Base-by-base conservation (phyloP, 352 stramenopile genomes). In the Pythium pyrilobum region DNA sequence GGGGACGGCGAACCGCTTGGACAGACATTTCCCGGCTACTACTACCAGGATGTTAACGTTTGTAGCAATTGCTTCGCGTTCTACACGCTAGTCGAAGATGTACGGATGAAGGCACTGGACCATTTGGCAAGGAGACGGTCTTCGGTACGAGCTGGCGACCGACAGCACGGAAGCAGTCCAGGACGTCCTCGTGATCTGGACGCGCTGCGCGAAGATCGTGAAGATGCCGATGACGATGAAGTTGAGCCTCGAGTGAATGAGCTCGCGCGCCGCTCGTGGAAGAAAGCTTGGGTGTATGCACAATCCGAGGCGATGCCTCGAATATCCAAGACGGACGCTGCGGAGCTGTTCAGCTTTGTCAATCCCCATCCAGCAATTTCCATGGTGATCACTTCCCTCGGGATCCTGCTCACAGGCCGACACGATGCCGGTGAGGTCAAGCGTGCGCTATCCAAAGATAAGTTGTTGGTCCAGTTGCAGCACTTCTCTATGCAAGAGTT, bases 21-120 rank as follows among this genome's bases (percentile, higher is more conserved):
- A 6, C 52, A 79, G 44, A 85, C 72, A 0, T 93, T 92, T 51
- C 83, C 83, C 7, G 81, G 83, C 0, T 90, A 92, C 40, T 93
- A 89, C 49, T 93, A 93, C 50, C 79, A 89, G 55, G 67, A 92
- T 16, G 74, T 89, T 11, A 77, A 85, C 21, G 79, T 94, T 3
- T 94, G 83, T 34, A 51, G 36, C 16, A 85, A 90, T 48, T 94
- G 83, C 64, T 94, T 87, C 50, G 69, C 71, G 32, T 73, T 94
- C 38, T 94, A 94, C 57, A 85, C 65, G 27, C 69, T 94, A 12
- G 62, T 94, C 11, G 83, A 92, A 49, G 63, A 74, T 23, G 79
- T 88, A 9, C 77, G 83, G 13, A 87, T 88, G 74, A 71, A 86
- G 52, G 68, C 83, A 20, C 56, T 81, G 4, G 44, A 64, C 33